Conservation (phyloP, 23 red algal genomes). For the Cyanidiococcus yangmingshanensis region DNA sequence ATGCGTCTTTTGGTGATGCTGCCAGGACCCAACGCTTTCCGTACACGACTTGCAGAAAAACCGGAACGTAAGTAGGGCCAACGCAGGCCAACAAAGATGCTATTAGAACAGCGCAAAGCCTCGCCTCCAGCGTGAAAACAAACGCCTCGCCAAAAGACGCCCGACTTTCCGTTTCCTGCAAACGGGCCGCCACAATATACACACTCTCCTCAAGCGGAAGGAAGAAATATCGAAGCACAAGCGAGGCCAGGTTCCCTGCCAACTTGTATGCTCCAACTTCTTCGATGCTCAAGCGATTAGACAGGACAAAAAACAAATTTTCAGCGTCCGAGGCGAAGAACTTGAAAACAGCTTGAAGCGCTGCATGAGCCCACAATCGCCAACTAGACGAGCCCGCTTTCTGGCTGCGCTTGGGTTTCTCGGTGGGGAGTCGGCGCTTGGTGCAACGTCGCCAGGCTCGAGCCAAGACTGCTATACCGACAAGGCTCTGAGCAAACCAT, state of each 20-base stretch:
- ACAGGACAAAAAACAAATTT: constrained; percentile 37
- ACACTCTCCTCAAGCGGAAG: constrained; percentile 71
- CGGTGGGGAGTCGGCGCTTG: not conserved
- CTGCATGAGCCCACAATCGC: not conserved
- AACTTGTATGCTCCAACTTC: constrained; percentile 77
- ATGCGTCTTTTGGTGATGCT: not conserved
- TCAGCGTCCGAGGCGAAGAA: constrained; percentile 58
- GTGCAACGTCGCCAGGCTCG: not conserved
- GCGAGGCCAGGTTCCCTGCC: constrained; percentile 60
- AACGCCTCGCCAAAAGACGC: not conserved
- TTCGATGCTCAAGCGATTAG: not conserved
- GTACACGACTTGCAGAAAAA: not conserved
- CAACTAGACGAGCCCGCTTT: not conserved
- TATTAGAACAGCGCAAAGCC: not conserved
- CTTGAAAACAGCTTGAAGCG: not conserved
- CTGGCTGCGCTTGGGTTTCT: not conserved
- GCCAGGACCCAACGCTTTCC: not conserved
- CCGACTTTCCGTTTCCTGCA: not conserved
- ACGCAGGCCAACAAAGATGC: not conserved
- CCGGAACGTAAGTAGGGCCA: not conserved
- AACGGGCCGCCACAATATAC: not conserved
- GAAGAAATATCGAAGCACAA: constrained; percentile 67
- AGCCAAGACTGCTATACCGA: not conserved
- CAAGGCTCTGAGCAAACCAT: constrained; percentile 6
- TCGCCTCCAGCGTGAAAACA: not conserved